phyloP scores from a whole-genome alignment of 768 basidiomycete species.

The Sarcodon aspratus region DNA sequence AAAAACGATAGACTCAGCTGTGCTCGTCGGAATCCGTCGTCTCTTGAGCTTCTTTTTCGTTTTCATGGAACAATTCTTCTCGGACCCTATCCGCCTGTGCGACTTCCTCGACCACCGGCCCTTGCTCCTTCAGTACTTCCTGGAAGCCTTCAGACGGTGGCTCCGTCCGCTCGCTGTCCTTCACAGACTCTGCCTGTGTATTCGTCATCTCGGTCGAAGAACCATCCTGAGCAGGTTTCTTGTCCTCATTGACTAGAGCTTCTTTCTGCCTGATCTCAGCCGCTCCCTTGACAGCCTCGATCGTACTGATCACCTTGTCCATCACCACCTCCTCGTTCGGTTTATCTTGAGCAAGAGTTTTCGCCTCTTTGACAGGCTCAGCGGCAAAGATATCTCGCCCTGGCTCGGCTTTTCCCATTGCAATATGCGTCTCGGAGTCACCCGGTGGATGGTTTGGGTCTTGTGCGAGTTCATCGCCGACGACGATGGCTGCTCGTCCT shows the following conservation, averaged over 20 bases:
- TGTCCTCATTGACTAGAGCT: neutral
- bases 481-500: constrained; percentile 44
- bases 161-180: no score
- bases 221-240: neutral
- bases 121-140: constrained; percentile 8
- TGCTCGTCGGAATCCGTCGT: neutral
- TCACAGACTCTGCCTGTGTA: neutral
- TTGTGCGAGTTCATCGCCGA: constrained; percentile 28
- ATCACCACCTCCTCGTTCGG: neutral
- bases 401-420: constrained; percentile 52
- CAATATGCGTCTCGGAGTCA: constrained; percentile 21
- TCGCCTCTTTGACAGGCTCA: constrained; percentile 7
- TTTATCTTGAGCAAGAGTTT: neutral
- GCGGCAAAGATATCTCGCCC: constrained; percentile 65
- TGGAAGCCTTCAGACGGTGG: neutral
- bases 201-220: neutral
- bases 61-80: constrained; percentile 24
- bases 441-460: constrained; percentile 7
- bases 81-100: constrained; percentile 23
- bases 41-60: neutral
- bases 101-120: constrained; percentile 19
- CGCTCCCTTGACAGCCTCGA: neutral
- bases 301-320: neutral
- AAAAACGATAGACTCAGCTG: no score
- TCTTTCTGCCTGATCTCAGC: neutral